Evolutionary conservation across 352 stramenopile genomes (phyloP), one percentile per base, ranked within the genome.

Genomic region (Phytophthora ohioensis): DNA sequence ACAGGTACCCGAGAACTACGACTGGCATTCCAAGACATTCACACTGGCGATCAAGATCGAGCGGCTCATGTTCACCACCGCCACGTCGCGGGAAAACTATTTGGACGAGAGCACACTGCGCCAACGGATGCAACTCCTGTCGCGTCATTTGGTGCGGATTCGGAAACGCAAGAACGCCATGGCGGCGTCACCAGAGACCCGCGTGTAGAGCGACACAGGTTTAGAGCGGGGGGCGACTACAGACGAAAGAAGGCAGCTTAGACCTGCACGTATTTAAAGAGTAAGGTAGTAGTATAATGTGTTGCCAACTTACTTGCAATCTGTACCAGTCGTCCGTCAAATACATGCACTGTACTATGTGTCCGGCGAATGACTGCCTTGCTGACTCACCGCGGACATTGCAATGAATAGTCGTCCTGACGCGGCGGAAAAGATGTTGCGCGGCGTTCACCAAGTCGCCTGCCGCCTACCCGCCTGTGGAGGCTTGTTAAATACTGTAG

Each of bases 21-120:
- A 87, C 68, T 90, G 81, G 81, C 75, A 80, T 47, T 83, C 74
- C 53, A 90, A 90, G 77, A 90, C 81, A 10, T 81, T 87, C 57
- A 39, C 69, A 39, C 53, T 90, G 43, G 79, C 81, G 21, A 81
- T 87, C 60, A 90, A 90, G 67, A 86, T 90, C 57, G 82, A 90
- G 59, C 75, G 80, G 1, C 78, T 90, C 66, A 85, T 90, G 78
- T 90, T 88, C 71, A 79, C 76, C 47, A 69, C 80, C 1, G 79
- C 82, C n/a, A 77, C 68, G n/a, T 87, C 82, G 0, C 62, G 78
- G 8, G 72, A 86, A 53, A 79, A 85, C 67, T 90, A 90, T 66
- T 45, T 87, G 54, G 77, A 90, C 64, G 79, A 88, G 54, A 64
- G 67, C 36, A 88, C 82, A 21, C 72, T 90, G 2, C 73, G 78